Base-by-base conservation (phyloP, 2,329 filamentous ascomycete genomes). In the Setomelanomma holmii region DNA sequence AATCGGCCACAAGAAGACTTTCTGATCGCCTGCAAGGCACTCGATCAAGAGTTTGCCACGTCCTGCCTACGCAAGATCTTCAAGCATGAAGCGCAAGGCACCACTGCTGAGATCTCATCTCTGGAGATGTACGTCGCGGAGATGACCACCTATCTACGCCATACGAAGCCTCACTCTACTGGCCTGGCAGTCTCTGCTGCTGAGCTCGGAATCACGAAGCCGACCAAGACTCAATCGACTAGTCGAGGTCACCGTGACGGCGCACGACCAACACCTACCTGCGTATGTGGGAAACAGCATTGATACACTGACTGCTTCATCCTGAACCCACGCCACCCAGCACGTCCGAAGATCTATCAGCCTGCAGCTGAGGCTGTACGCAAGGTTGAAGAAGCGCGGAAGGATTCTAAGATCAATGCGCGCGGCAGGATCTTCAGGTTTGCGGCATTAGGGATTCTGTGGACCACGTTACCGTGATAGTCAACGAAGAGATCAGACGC, bases 351-450 rank as follows among this genome's bases (percentile, higher is more conserved):
- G 24, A 30, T 12, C 39, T 21, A n/a, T 44, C 41, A 7, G 22
- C 4, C n/a, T 23, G 19, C n/a, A 44, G 41, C 41, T 44, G 19
- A 44, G 27, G 17, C 22, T 44, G 24, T 30, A 45, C n/a, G 24
- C 24, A 30, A 30, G 12, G 24, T 30, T 30, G 24, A 30, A 30
- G 7, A 30, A 30, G 24, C 24, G 12, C 24, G 12, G 12, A 30
- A 30, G 24, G 24, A 30, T 12, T 12, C 24, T 30, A 30, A 12
- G 24, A 30, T 30, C 24, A n/a, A n/a, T n/a, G n/a, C n/a, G 67
- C 78, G n/a, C 60, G 67, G 14, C 78, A 82, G 52, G 76, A 80
- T 8, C 51, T 80, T 8, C 78, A 81, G 56, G 61, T 67, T 0
- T 58, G 66, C 0, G 80, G 80, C 0, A 64, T 84, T 12, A 65